phyloP scores from a whole-genome alignment of 805 yeast species.

The Ogataea nitratoaversa region DNA sequence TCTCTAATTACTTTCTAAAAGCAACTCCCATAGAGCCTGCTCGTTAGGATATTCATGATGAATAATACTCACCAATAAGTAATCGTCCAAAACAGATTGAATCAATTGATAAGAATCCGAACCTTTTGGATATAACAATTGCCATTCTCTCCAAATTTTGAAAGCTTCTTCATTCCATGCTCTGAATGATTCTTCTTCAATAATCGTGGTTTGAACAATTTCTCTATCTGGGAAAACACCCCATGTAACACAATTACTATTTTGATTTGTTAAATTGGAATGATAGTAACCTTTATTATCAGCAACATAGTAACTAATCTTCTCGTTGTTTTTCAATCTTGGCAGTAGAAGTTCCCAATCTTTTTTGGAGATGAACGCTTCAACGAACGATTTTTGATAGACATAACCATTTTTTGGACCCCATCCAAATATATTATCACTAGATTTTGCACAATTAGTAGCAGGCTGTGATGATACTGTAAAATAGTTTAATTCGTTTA shows the following conservation, averaged over 20 bases:
- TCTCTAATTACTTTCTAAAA: slow-evolving; percentile 33
- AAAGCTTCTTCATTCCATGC: slow-evolving; percentile 98
- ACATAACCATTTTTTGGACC: slow-evolving; percentile 88
- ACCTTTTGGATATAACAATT: slow-evolving; percentile 62
- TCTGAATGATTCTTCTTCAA: slow-evolving; percentile 85
- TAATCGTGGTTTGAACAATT: slow-evolving; percentile 85
- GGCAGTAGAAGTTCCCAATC: slow-evolving; percentile 65
- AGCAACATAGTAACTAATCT: slow-evolving; percentile 72
- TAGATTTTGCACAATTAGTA: slow-evolving; percentile 68
- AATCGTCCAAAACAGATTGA: slow-evolving; percentile 54
- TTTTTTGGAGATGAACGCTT: slow-evolving; percentile 69
- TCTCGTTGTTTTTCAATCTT: slow-evolving; percentile 43
- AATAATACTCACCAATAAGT: slow-evolving; percentile 77
- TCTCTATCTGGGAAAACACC: slow-evolving; percentile 93
- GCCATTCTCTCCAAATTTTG: slow-evolving; percentile 90
- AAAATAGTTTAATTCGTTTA: slow-evolving; percentile 72
- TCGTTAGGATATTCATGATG: slow-evolving; percentile 79
- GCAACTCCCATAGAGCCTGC: slow-evolving; percentile 69
- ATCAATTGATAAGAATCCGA: slow-evolving; percentile 58
- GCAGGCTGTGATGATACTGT: slow-evolving; percentile 97
- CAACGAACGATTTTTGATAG: slow-evolving; percentile 93
- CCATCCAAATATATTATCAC: slow-evolving; percentile 95
- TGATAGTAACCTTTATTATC: slow-evolving; percentile 54
- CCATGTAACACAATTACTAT: slow-evolving; percentile 91
- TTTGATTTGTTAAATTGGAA: slow-evolving; percentile 52